These are phyloP conservation scores for Ophiostoma sp. DNA, from an alignment of 2,329 filamentous ascomycete genomes.

Conservation along the genomic window DNA sequence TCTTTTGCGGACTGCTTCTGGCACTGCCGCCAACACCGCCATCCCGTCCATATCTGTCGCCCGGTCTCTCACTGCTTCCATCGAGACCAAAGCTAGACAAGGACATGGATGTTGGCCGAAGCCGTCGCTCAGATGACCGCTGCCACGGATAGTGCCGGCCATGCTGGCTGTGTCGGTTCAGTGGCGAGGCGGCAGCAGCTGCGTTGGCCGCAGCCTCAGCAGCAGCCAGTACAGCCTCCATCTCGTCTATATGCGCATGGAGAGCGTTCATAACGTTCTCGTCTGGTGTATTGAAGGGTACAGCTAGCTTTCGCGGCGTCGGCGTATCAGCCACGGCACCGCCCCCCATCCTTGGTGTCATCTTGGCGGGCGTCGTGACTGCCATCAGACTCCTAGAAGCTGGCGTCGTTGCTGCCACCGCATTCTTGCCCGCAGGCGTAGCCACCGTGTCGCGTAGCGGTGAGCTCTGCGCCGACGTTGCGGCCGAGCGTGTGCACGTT, in stretches of 20 bases:
- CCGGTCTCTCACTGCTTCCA: neutral
- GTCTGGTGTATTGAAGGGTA: constrained; percentile 8
- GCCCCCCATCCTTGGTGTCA: neutral
- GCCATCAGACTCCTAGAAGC: neutral
- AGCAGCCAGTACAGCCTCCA: constrained; percentile 36
- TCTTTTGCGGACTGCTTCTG: constrained; percentile 11
- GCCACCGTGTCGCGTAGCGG: constrained; percentile 10
- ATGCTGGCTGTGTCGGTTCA: neutral
- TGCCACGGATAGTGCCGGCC: constrained; percentile 23
- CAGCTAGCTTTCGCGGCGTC: neutral
- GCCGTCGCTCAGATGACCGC: constrained; percentile 15
- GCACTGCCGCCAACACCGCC: neutral
- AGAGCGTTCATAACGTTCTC: constrained; percentile 33
- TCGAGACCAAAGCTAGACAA: neutral
- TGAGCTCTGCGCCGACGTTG: constrained; percentile 12
- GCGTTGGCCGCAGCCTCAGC: constrained; percentile 21
- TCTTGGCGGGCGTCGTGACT: neutral
- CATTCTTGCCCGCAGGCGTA: neutral
- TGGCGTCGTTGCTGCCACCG: neutral
- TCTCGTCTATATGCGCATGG: constrained; percentile 41
- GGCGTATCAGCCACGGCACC: neutral
- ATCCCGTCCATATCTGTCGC: neutral
- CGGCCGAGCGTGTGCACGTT: constrained; percentile 26
- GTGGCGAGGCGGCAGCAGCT: constrained; percentile 11
- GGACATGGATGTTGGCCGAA: constrained; percentile 23